phyloP scores from a whole-genome alignment of 805 yeast species.

The Wickerhamomyces chambardii region DNA sequence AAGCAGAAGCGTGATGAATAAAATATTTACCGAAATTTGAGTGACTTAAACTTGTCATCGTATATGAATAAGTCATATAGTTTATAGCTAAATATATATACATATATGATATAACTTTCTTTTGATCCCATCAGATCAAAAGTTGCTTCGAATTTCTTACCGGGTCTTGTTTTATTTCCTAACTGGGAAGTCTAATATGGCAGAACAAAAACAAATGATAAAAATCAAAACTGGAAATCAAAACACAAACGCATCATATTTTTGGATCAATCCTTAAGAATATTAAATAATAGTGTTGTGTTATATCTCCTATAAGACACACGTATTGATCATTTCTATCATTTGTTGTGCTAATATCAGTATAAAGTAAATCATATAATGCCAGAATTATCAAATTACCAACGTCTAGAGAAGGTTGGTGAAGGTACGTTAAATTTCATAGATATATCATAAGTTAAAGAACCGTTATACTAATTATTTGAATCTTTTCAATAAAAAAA shows the following conservation, averaged over 20 bases:
- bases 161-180: constrained; percentile 1
- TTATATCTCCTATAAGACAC: too few relatives aligned
- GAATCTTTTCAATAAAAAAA: background rate
- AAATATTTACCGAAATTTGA: background rate
- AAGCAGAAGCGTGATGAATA: constrained; percentile 17
- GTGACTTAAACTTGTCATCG: background rate
- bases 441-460: background rate
- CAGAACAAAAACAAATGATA: too few relatives aligned
- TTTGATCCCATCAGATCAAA: too few relatives aligned
- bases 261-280: too few relatives aligned
- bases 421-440: constrained; percentile 52
- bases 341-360: too few relatives aligned
- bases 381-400: constrained; percentile 89
- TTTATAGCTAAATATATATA: too few relatives aligned
- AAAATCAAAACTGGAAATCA: background rate
- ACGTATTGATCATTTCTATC: too few relatives aligned
- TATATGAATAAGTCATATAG: background rate
- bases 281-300: too few relatives aligned
- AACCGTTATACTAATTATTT: background rate
- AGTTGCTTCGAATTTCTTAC: too few relatives aligned
- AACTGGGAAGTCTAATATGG: constrained; percentile 4
- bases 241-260: too few relatives aligned
- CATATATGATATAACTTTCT: too few relatives aligned
- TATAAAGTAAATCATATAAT: too few relatives aligned
- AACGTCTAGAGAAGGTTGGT: constrained; percentile 92